Conservation (phyloP, 768 basidiomycete species). For the Coprinopsis cinerea region DNA sequence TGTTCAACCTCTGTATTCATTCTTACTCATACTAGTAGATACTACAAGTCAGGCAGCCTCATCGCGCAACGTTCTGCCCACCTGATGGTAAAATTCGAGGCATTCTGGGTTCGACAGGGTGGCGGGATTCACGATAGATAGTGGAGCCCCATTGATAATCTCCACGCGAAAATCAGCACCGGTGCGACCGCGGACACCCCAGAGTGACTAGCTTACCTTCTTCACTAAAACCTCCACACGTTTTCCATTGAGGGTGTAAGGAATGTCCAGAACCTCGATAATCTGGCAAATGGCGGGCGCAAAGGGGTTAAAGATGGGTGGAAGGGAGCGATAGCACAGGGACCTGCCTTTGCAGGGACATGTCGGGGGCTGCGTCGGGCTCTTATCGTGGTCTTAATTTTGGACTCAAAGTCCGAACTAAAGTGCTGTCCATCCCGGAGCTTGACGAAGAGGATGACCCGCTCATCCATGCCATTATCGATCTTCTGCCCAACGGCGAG, state of each 20-base stretch:
- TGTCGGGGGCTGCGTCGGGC: slow-evolving; percentile 63
- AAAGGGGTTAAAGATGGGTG: slow-evolving; percentile 5
- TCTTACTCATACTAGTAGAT: slow-evolving; percentile 7
- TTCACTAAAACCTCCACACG: slow-evolving; percentile 75
- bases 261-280: slow-evolving; percentile 63
- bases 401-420: slow-evolving; percentile 44
- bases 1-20: not conserved
- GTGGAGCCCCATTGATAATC: slow-evolving; percentile 76
- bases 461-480: slow-evolving; percentile 61
- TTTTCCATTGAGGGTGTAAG: slow-evolving; percentile 78
- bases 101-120: slow-evolving; percentile 73
- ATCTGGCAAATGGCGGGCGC: slow-evolving; percentile 37
- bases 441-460: slow-evolving; percentile 72
- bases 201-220: slow-evolving; percentile 40
- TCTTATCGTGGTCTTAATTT: slow-evolving; percentile 59
- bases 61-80: slow-evolving; percentile 43
- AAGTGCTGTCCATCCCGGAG: slow-evolving; percentile 45
- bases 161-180: slow-evolving; percentile 22
- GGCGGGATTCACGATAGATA: slow-evolving; percentile 61
- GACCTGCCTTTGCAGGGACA: slow-evolving; percentile 63
- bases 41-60: slow-evolving; percentile 37
- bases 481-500: slow-evolving; percentile 69
- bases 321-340: slow-evolving; percentile 4
- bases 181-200: slow-evolving; percentile 5
- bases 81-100: slow-evolving; percentile 51